phyloP scores from a whole-genome alignment of 306 rosid genomes.

The Canavalia ensiformis region DNA sequence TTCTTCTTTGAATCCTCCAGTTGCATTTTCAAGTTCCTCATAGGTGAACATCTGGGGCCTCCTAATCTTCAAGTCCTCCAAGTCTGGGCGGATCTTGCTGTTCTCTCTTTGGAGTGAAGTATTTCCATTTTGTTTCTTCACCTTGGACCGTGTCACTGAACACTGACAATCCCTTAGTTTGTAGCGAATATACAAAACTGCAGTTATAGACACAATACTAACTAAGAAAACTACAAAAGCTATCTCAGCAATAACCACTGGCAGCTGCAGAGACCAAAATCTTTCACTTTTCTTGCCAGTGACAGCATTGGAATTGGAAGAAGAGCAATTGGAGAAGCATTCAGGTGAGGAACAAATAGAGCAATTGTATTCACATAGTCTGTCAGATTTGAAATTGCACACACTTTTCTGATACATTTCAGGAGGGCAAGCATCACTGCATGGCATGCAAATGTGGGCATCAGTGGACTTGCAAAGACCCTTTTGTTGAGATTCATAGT shows the following conservation, averaged over 20 bases:
- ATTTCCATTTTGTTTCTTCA: slow-evolving; percentile 54
- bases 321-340: slow-evolving; percentile 72
- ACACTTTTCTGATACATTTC: slow-evolving; percentile 73
- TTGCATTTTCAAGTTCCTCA: slow-evolving; percentile 83
- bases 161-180: slow-evolving; percentile 72
- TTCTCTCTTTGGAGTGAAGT: slow-evolving; percentile 64
- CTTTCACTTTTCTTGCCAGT: slow-evolving; percentile 61
- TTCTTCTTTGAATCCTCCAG: slow-evolving; percentile 78
- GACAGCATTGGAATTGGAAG: slow-evolving; percentile 49
- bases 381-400: slow-evolving; percentile 70
- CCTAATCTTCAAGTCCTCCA: slow-evolving; percentile 81
- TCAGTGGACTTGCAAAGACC: slow-evolving; percentile 65
- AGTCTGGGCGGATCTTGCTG: slow-evolving; percentile 67
- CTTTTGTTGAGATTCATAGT: slow-evolving; percentile 58
- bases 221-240: slow-evolving; percentile 76
- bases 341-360: slow-evolving; percentile 67
- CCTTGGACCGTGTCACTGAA: slow-evolving; percentile 50
- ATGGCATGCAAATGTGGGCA: slow-evolving; percentile 74
- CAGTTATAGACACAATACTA: slow-evolving; percentile 68
- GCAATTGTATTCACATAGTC: slow-evolving; percentile 83
- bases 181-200: slow-evolving; percentile 77
- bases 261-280: slow-evolving; percentile 77
- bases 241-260: slow-evolving; percentile 76
- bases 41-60: slow-evolving; percentile 82
- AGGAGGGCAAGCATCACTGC: slow-evolving; percentile 72